phyloP scores from a whole-genome alignment of 768 basidiomycete genomes.

The Mycena albidolilacea region DNA sequence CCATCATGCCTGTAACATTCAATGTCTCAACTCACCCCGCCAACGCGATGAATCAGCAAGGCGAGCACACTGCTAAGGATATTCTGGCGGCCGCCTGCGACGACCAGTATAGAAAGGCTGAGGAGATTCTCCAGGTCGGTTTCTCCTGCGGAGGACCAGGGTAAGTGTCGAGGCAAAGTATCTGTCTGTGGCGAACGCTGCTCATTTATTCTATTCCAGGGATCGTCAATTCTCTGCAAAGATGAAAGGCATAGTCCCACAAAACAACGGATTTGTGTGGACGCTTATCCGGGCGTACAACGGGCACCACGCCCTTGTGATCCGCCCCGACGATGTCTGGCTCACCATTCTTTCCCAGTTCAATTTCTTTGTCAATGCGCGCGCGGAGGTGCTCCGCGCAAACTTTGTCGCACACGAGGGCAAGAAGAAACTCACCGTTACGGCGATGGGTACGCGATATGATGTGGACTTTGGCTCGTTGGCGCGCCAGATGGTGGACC shows the following conservation, averaged over 20 bases:
- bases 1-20: constrained; percentile 19
- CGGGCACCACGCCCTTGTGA: constrained; percentile 47
- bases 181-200: neutral
- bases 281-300: constrained; percentile 45
- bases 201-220: neutral
- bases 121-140: constrained; percentile 17
- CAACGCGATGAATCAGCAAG: neutral
- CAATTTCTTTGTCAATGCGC: constrained; percentile 47
- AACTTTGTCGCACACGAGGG: constrained; percentile 47
- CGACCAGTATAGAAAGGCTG: constrained; percentile 14
- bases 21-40: constrained; percentile 17
- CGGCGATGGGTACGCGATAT: neutral
- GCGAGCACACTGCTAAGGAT: constrained; percentile 1
- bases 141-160: constrained; percentile 9
- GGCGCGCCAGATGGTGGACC: constrained; percentile 42
- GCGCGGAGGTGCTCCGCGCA: constrained; percentile 44
- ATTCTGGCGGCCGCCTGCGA: constrained; percentile 6
- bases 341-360: constrained; percentile 49
- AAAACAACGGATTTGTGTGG: constrained; percentile 44
- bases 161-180: neutral
- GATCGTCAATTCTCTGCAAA: too few species aligned
- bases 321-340: constrained; percentile 61
- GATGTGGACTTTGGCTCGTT: constrained; percentile 46
- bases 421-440: constrained; percentile 42
- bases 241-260: too few species aligned